Conservation (phyloP, 257 asterid species). For the Solanum chilense region DNA sequence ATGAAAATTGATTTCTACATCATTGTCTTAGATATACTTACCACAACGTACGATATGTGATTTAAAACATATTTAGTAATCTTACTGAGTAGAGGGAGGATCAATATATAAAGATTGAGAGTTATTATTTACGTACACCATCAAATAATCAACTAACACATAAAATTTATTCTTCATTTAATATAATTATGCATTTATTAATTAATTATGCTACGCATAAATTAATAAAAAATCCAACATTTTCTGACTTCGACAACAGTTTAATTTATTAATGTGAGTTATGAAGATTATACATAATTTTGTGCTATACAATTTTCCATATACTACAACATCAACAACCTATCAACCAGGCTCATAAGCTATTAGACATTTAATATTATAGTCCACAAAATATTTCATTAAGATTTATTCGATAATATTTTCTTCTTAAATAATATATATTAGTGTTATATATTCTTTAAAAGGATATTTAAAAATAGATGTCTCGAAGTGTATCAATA, state of each 20-base stretch:
- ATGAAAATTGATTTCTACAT: background rate
- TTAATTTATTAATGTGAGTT: background rate
- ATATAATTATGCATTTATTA: too few relatives aligned
- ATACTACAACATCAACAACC: background rate
- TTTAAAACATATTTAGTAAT: too few relatives aligned
- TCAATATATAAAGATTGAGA: fast-evolving
- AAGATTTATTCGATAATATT: too few relatives aligned
- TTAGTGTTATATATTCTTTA: too few relatives aligned
- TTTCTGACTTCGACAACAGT: background rate
- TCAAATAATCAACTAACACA: background rate
- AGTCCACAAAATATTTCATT: background rate
- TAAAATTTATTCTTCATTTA: too few relatives aligned
- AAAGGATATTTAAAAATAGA: too few relatives aligned
- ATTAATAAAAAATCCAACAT: background rate
- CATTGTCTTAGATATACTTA: background rate
- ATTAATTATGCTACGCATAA: background rate
- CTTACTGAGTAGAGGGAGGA: background rate
- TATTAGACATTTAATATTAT: background rate
- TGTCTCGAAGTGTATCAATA: too few relatives aligned
- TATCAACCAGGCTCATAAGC: background rate
- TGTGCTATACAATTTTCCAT: background rate
- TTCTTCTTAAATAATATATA: too few relatives aligned
- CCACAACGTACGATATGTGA: background rate
- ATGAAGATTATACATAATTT: background rate
- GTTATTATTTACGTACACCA: background rate